A percentile compares a stretch with the other conserved stretches of the same genome.
Evolutionary conservation across 2,329 filamentous ascomycete genomes (phyloP).

Genomic region (Fusarium pseudograminearum): DNA sequence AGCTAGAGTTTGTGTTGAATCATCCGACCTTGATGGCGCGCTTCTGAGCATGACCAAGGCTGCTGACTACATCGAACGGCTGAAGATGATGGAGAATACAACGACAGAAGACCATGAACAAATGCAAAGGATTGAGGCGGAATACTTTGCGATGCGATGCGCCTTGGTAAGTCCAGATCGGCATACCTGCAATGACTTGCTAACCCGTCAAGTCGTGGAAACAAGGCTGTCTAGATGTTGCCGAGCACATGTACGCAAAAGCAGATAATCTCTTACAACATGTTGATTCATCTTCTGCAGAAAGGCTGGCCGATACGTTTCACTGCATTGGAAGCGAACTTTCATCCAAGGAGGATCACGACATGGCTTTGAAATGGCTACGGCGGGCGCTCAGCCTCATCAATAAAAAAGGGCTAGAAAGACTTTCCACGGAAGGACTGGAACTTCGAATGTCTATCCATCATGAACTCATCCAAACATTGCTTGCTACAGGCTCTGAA

Average conservation of each 20-base stretch:
- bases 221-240: constrained; percentile 77
- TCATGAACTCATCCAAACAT: constrained; percentile 70
- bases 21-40: constrained; percentile 67
- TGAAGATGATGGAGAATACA: constrained; percentile 23
- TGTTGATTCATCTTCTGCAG: constrained; percentile 64
- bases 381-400: constrained; percentile 73
- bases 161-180: constrained; percentile 66
- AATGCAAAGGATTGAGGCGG: constrained; percentile 59
- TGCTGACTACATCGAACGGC: constrained; percentile 62
- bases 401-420: constrained; percentile 64
- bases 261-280: constrained; percentile 55
- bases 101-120: neutral
- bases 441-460: constrained; percentile 76
- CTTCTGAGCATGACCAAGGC: constrained; percentile 72
- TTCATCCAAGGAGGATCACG: constrained; percentile 63
- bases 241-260: constrained; percentile 81
- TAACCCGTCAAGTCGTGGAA: constrained; percentile 73
- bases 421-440: constrained; percentile 68
- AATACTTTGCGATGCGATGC: constrained; percentile 75
- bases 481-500: constrained; percentile 61
- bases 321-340: constrained; percentile 78
- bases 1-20: constrained; percentile 63
- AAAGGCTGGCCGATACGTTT: constrained; percentile 74
- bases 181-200: neutral
- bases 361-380: constrained; percentile 77